Conservation (phyloP, 192 early-diverging fungal species). For the Spizellomyces punctatus region DNA sequence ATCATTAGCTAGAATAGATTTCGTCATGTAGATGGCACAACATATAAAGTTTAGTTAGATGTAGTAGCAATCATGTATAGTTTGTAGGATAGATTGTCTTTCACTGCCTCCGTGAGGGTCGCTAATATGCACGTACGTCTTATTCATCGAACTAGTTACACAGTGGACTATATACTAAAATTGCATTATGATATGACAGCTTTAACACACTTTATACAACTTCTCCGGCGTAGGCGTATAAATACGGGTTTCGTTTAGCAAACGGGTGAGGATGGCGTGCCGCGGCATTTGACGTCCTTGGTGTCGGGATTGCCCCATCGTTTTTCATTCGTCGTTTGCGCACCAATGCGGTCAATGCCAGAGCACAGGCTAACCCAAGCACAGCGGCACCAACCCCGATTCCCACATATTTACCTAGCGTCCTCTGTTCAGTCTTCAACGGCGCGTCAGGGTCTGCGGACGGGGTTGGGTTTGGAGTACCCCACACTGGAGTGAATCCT, state of each 20-base stretch:
- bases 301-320: not conserved
- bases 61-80: too few species aligned
- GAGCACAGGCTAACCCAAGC: not conserved
- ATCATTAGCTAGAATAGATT: not conserved
- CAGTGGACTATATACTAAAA: too few species aligned
- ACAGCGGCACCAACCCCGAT: conserved; percentile 7
- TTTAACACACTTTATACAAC: too few species aligned
- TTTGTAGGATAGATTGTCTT: too few species aligned
- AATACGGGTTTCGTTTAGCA: conserved; percentile 14
- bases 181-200: too few species aligned
- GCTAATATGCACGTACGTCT: too few species aligned
- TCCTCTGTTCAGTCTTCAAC: not conserved
- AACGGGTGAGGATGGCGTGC: conserved; percentile 20
- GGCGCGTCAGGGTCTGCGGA: too few species aligned
- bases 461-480: too few species aligned
- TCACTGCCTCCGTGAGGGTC: too few species aligned
- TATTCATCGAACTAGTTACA: too few species aligned
- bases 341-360: not conserved
- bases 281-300: not conserved
- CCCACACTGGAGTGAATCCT: too few species aligned
- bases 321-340: not conserved
- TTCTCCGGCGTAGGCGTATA: not conserved
- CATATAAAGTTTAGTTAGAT: too few species aligned
- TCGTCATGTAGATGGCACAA: not conserved
- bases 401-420: conserved; percentile 3